A percentile compares a stretch with the other conserved stretches of the same genome.
These are phyloP conservation scores for Candida sojae DNA, from an alignment of 1,139 yeast species.

Conservation along the genomic window DNA sequence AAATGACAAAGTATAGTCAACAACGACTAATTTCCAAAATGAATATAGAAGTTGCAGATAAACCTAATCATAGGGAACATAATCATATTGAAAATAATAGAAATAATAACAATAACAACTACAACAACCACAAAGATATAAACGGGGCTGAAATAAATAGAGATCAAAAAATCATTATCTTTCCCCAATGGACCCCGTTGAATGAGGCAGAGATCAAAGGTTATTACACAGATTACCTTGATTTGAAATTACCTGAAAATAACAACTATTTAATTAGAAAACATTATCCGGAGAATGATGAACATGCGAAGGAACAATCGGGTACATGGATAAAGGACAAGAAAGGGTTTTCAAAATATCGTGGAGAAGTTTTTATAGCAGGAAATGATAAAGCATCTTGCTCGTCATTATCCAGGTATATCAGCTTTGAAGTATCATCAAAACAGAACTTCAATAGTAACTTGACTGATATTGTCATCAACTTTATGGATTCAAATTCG, in stretches of 20 bases:
- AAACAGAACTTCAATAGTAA: background rate
- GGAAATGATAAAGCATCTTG: background rate
- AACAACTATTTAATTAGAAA: background rate
- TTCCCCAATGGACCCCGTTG: conserved; percentile 1
- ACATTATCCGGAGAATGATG: background rate
- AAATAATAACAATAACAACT: background rate
- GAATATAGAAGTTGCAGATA: background rate
- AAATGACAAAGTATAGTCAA: background rate
- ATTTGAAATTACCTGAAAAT: background rate
- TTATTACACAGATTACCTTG: background rate
- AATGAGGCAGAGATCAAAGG: background rate
- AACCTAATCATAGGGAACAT: background rate
- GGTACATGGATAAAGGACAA: background rate
- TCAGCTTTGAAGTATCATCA: background rate
- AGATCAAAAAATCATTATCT: background rate
- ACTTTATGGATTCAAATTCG: background rate
- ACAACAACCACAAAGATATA: background rate
- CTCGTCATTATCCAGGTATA: background rate
- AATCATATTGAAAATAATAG: conserved; percentile 1
- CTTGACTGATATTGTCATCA: background rate
- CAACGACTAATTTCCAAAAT: background rate
- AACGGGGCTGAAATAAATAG: background rate
- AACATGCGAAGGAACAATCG: background rate
- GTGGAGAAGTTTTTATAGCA: background rate
- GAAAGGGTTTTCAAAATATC: background rate